Evolutionary conservation across 495 filamentous ascomycete species (phyloP), one percentile per base, ranked within the genome.

Genomic region (Neurospora tetraspora): DNA sequence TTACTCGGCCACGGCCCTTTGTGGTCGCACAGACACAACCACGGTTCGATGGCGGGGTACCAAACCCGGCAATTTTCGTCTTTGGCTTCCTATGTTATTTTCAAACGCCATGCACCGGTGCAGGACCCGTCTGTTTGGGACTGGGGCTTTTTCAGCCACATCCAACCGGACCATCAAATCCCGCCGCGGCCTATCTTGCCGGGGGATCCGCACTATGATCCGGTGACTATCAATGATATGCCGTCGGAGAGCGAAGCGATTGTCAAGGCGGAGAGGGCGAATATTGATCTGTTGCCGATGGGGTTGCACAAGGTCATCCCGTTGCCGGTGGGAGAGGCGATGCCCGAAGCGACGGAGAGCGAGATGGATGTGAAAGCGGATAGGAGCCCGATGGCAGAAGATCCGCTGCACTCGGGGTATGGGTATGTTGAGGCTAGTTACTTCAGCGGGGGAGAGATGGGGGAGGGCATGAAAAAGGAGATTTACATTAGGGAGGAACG

Each of bases 171-270:
- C 47, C 47, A 59, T 14, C 47, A 0, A 2, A 59, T 59, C 11
- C 20, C 47, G 4, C 47, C 47, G 47, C n/a, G 47, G 5, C 47
- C 47, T 1, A 59, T 59, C 10, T 3, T 59, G 5, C 47, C 47
- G 0, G 47, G 47, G 10, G 47, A 59, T 12, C 47, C 47, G n/a
- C 20, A 59, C 10, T 59, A 27, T 7, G 47, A 59, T 59, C 47
- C 47, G 4, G 47, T 59, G 20, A 59, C 47, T 0, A 59, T 80
- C 71, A 76, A 79, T 40, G 74, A 42, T 37, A 79, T 79, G 69
- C 77, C 78, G 27, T 79, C 78, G 43, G 73, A 77, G 71, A 75
- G 73, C 73, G 78, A 80, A 70, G 78, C 74, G 9, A 70, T 77
- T 59, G 78, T 80, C 2, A 73, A 70, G 20, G 78, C 78, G 1